A percentile compares a stretch with the other conserved stretches of the same genome.
Evolutionary conservation across 139 green algal species (phyloP).

Genomic region (Pleodorina starrii): DNA sequence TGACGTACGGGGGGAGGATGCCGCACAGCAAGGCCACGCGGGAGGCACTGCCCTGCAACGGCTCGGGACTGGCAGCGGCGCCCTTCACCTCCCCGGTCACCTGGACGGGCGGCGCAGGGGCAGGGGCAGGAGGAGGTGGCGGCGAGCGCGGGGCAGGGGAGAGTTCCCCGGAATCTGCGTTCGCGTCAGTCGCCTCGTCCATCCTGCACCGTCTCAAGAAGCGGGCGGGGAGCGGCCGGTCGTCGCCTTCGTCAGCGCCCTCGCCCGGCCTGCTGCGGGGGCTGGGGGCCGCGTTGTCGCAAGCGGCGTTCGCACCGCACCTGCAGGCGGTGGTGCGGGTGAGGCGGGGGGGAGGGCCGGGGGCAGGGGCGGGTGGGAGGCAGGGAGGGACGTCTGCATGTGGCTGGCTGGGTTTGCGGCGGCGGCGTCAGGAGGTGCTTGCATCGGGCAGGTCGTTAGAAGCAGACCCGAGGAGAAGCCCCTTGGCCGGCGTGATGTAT

Average conservation of each 20-base stretch:
- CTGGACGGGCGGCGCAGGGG: background rate
- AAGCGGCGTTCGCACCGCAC: conserved; percentile 1
- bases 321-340: background rate
- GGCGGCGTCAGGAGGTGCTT: no score
- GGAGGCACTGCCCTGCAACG: background rate
- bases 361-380: no score
- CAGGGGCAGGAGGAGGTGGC: no score
- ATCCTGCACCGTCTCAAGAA: background rate
- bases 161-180: no score
- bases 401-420: no score
- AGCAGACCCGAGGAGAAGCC: no score
- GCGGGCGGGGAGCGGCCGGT: background rate
- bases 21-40: background rate
- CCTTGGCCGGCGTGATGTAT: no score
- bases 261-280: background rate
- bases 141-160: no score
- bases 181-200: background rate
- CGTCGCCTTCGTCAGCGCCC: background rate
- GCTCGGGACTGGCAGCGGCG: background rate
- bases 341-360: background rate
- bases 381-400: no score
- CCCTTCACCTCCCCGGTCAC: conserved; percentile 2
- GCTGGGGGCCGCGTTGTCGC: background rate
- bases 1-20: background rate
- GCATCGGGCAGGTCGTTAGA: no score